These are phyloP conservation scores for Vitis rotundifolia DNA, from an alignment of 164 flowering plant genomes.

Conservation along the genomic window DNA sequence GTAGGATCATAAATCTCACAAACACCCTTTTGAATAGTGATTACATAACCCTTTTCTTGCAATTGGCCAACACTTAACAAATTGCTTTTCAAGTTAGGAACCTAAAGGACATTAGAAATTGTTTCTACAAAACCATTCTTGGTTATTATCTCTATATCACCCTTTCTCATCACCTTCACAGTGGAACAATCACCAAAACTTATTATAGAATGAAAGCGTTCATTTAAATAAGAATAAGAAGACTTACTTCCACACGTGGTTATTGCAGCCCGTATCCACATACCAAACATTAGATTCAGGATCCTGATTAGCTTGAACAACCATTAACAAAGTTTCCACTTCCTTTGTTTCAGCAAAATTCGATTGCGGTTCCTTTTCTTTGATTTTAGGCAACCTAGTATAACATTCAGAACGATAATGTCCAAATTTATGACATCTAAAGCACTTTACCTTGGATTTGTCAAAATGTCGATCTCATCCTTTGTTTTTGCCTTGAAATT, in stretches of 20 bases:
- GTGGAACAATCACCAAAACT: neutral
- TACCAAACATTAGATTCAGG: slow-evolving; percentile 8
- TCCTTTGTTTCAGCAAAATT: slow-evolving; percentile 14
- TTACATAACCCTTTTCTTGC: neutral
- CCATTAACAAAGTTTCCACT: slow-evolving; percentile 12
- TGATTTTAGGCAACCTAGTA: slow-evolving; percentile 3
- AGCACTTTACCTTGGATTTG: slow-evolving; percentile 32
- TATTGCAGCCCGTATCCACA: slow-evolving; percentile 13
- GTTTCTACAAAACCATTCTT: slow-evolving; percentile 11
- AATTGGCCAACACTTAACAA: slow-evolving; percentile 1
- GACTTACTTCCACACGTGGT: slow-evolving; percentile 6
- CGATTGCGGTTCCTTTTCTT: slow-evolving; percentile 9
- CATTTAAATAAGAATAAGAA: slow-evolving; percentile 17
- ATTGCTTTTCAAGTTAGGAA: slow-evolving; percentile 6
- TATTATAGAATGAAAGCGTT: neutral
- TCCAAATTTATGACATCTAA: slow-evolving; percentile 12
- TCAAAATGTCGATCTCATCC: slow-evolving; percentile 11
- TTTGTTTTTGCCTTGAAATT: slow-evolving; percentile 11
- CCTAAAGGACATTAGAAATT: neutral
- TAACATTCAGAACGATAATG: neutral
- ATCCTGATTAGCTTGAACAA: neutral
- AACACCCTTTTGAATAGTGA: neutral
- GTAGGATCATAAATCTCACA: too few relatives aligned
- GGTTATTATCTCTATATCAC: slow-evolving; percentile 12
- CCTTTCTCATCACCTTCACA: slow-evolving; percentile 8